These are phyloP conservation scores for Salix suchowensis DNA, from an alignment of 345 rosid species.

Conservation along the genomic window DNA sequence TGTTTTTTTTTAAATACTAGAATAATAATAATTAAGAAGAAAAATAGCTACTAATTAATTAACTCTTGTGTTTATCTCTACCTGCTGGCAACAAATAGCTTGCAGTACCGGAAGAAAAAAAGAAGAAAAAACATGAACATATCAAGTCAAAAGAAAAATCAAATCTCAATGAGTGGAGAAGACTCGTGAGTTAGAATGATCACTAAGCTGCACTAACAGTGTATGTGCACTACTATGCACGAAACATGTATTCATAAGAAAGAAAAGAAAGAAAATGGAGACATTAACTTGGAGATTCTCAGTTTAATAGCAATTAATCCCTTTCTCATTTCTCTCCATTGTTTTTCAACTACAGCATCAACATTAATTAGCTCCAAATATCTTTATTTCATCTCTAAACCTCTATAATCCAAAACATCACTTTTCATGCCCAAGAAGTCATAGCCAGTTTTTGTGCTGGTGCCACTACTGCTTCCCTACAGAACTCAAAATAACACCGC, in stretches of 20 bases:
- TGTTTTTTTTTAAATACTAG: too few relatives aligned
- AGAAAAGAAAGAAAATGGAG: not conserved
- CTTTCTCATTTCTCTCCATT: not conserved
- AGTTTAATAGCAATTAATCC: not conserved
- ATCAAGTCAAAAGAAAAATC: too few relatives aligned
- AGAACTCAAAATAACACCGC: constrained; percentile 17
- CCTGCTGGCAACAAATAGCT: not conserved
- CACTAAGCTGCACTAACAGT: not conserved
- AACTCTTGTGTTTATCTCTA: not conserved
- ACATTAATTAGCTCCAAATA: not conserved
- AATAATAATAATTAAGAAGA: not conserved
- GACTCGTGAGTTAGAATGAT: not conserved
- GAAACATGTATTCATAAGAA: not conserved
- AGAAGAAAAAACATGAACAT: not conserved
- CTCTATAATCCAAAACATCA: constrained; percentile 56
- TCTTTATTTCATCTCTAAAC: constrained; percentile 57
- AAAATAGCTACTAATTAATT: not conserved
- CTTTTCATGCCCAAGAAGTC: constrained; percentile 79
- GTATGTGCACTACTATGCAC: not conserved
- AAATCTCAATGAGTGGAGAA: not conserved
- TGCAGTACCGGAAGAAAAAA: too few relatives aligned
- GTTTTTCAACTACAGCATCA: not conserved
- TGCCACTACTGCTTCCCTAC: constrained; percentile 22
- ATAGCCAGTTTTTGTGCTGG: constrained; percentile 34
- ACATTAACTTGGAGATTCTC: not conserved